These are phyloP conservation scores for Irpex lacteus DNA, from an alignment of 1,284 basidiomycete genomes.

Conservation along the genomic window DNA sequence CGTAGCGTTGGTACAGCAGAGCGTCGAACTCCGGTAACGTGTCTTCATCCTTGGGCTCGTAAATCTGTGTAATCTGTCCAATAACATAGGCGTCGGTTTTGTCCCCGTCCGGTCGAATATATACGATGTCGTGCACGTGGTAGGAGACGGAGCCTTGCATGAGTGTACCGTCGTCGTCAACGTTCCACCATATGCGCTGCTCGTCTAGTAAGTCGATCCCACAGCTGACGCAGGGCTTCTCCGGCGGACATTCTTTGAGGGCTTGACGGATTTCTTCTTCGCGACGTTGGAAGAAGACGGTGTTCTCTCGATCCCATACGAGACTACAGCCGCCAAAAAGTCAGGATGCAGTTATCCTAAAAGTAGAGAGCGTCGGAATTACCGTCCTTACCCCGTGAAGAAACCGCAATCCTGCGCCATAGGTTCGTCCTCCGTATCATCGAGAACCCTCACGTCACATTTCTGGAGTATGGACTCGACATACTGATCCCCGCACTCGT, in stretches of 20 bases:
- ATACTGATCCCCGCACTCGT: constrained; percentile 50
- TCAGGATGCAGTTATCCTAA: neutral
- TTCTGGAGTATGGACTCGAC: constrained; percentile 53
- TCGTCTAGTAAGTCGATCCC: constrained; percentile 29
- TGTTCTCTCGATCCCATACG: constrained; percentile 41
- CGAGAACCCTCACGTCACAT: constrained; percentile 45
- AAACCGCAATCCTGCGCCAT: constrained; percentile 42
- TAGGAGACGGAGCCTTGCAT: constrained; percentile 39
- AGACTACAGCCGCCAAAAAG: constrained; percentile 13
- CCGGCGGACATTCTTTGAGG: constrained; percentile 28
- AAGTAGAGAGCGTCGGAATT: neutral
- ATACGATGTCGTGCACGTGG: constrained; percentile 59
- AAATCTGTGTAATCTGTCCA: constrained; percentile 49
- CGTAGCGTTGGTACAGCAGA: constrained; percentile 40
- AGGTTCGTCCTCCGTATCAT: constrained; percentile 39
- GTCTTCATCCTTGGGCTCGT: constrained; percentile 20
- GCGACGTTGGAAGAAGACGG: constrained; percentile 43
- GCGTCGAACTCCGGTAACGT: constrained; percentile 32
- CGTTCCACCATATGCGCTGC: constrained; percentile 21
- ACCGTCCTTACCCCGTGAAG: constrained; percentile 43
- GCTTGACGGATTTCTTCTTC: constrained; percentile 29
- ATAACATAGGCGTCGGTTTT: constrained; percentile 39
- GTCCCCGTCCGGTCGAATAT: constrained; percentile 33
- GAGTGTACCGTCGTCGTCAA: constrained; percentile 33
- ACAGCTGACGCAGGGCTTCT: constrained; percentile 46